Evolutionary conservation across 768 basidiomycete species (phyloP), one percentile per base, ranked within the genome.

Genomic region (Lactifluus piperatus): DNA sequence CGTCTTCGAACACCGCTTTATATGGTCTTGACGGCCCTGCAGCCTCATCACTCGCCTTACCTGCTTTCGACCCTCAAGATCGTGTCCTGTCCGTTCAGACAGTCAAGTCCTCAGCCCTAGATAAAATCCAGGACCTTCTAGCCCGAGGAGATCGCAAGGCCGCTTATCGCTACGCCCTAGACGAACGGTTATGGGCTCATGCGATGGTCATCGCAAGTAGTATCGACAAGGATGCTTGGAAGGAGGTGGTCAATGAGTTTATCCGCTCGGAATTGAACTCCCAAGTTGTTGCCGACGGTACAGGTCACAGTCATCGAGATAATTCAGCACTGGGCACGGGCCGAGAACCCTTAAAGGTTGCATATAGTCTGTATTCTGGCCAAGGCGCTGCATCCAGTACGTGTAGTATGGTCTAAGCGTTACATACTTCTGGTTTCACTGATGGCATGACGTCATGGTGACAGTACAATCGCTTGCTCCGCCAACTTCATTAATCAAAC

Each of bases 161-260:
- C 62, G 97, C 97, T 1, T 93, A 89, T 68, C 83, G 84, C 58
- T 94, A 84, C 69, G 95, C 97, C 3, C 76, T 91, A 44, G 89
- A 94, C 58, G 82, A 93, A 71, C 87, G 82, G 67, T 71, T 98
- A 43, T 99, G 95, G 94, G 85, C 91, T 0, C 97, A 99, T 71
- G 95, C 97, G 2, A 83, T 98, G 81, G 72, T 98, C 56, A 93
- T 99, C 63, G 84, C 95, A 10, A 94, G 90, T 67, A 87, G 89
- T 56, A 81, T 97, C 52, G 95, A 95, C 70, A 91, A 89, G 65
- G 94, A 97, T 29, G 79, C 90, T 2, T 98, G 93, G 93, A 90
- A 89, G 67, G 91, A 93, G 61, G 88, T 87, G 13, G 88, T 91
- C 0, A 81, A 79, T 45, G 90, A 94, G 60, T 99, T 98, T 67